Base-by-base conservation (phyloP, 805 yeast genomes). In the Saccharomycopsis javanensis region DNA sequence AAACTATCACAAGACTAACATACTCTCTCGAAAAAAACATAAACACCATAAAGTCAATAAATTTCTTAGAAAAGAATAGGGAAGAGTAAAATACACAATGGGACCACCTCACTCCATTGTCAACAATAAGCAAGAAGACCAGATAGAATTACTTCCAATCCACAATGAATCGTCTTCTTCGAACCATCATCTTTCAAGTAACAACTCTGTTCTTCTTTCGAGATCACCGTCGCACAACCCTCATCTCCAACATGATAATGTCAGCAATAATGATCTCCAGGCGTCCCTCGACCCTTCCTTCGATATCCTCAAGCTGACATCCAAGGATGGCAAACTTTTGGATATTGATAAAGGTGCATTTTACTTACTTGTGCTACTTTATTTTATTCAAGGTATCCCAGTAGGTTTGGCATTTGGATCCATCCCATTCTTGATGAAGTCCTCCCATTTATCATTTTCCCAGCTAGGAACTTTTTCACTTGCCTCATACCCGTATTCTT, bases 341-440 rank as follows among this genome's bases (percentile, higher is more conserved):
- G 38, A 18, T 8, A 48, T 58, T 53, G 98, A 91, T 65, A 71
- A 88, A 57, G 85, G 85, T 13, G 88, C 90, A 57, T 94, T 92
- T 67, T 71, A 77, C 46, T 75, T 92, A 5, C 72, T 92, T 57
- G 83, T 89, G 5, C 65, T 87, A 5, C 72, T 94, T 34, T 94
- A 94, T 67, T 72, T 90, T 53, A 76, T 91, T 5, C 99, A 94
- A 68, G 99, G 99, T n/a, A 82, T 94, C 5, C 99, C 99, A 0
- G 95, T 91, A 13, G 99, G 99, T 0, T 72, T 94, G 34, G 96
- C 96, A 1, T 90, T 92, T 73, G 99, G 99, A 1, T 83, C 96
- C 1, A 79, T 94, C 10, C 99, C 99, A 1, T 94, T 91, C 66
- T 72, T 94, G 18, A 75, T 94, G 57, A 94, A 94, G 68, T 79